phyloP scores from a whole-genome alignment of 164 flowering plant genomes.

The Piper longum region DNA sequence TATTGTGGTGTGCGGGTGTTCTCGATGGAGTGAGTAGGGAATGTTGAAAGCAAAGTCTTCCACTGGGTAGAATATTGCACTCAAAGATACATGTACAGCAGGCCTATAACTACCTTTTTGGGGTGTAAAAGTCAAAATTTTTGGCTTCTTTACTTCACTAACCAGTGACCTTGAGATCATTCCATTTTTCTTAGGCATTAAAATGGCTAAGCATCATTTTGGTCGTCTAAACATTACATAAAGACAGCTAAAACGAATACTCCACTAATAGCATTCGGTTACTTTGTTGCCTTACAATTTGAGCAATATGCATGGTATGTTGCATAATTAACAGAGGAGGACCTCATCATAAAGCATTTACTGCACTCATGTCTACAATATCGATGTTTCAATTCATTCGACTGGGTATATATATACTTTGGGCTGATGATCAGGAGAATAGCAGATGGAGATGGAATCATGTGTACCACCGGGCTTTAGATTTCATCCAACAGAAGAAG shows the following conservation, averaged over 20 bases:
- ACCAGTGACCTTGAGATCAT: not conserved
- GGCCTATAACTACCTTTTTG: slow-evolving; percentile 13
- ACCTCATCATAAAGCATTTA: no score
- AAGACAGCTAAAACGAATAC: no score
- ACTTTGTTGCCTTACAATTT: no score
- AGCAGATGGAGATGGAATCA: slow-evolving; percentile 6
- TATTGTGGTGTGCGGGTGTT: not conserved
- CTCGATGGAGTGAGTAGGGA: slow-evolving; percentile 7
- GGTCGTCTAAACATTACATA: not conserved
- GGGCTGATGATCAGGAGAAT: slow-evolving; percentile 2
- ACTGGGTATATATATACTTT: not conserved
- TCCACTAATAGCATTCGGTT: no score
- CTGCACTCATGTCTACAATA: no score
- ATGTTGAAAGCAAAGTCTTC: slow-evolving; percentile 17
- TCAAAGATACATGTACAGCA: slow-evolving; percentile 30
- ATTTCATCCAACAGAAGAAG: slow-evolving; percentile 87
- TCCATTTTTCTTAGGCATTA: not conserved
- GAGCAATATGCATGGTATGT: no score
- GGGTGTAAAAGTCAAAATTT: slow-evolving; percentile 34
- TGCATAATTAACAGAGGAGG: no score
- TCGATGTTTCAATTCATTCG: no score
- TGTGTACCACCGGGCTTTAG: slow-evolving; percentile 80
- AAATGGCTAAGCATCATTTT: not conserved
- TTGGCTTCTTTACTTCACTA: slow-evolving; percentile 25
- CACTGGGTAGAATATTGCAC: slow-evolving; percentile 24